Evolutionary conservation across 352 stramenopile genomes (phyloP).

Genomic region (Peronospora farinosa): DNA sequence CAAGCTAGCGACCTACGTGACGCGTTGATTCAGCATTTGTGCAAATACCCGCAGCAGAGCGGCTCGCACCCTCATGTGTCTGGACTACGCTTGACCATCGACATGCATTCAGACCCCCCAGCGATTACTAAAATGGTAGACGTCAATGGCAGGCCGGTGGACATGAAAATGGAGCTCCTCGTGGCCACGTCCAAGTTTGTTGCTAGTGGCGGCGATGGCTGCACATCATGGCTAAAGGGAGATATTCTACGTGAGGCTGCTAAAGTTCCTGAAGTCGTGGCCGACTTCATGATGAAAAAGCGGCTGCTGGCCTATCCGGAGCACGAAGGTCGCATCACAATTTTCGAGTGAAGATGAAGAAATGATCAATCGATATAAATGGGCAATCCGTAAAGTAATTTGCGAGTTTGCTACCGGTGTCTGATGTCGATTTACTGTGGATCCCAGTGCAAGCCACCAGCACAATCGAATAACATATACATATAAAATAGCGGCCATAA

Average conservation of each 20-base stretch:
- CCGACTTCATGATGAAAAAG: slow-evolving; percentile 62
- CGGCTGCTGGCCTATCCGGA: slow-evolving; percentile 54
- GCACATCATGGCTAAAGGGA: slow-evolving; percentile 60
- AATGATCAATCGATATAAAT: neutral
- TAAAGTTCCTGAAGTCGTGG: slow-evolving; percentile 47
- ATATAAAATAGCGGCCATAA: no score
- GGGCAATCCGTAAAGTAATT: neutral
- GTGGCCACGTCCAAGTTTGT: slow-evolving; percentile 83
- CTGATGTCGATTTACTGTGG: no score
- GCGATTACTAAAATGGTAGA: slow-evolving; percentile 41
- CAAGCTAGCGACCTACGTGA: slow-evolving; percentile 54
- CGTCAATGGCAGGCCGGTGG: slow-evolving; percentile 39
- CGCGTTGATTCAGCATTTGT: slow-evolving; percentile 70
- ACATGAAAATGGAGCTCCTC: slow-evolving; percentile 45
- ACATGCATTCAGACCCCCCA: slow-evolving; percentile 15
- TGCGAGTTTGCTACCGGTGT: no score
- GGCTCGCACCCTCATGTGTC: slow-evolving; percentile 82
- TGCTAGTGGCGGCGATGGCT: slow-evolving; percentile 66
- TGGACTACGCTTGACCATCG: slow-evolving; percentile 39
- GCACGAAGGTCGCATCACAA: slow-evolving; percentile 51
- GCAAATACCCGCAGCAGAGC: slow-evolving; percentile 66
- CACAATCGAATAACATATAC: no score
- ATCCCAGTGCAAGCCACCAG: no score
- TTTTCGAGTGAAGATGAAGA: slow-evolving; percentile 41
- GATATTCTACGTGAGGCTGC: slow-evolving; percentile 42